A percentile compares a stretch with the other conserved stretches of the same genome.
Evolutionary conservation across 192 early-diverging fungal genomes (phyloP).

Genomic region (Coemansia sp.): DNA sequence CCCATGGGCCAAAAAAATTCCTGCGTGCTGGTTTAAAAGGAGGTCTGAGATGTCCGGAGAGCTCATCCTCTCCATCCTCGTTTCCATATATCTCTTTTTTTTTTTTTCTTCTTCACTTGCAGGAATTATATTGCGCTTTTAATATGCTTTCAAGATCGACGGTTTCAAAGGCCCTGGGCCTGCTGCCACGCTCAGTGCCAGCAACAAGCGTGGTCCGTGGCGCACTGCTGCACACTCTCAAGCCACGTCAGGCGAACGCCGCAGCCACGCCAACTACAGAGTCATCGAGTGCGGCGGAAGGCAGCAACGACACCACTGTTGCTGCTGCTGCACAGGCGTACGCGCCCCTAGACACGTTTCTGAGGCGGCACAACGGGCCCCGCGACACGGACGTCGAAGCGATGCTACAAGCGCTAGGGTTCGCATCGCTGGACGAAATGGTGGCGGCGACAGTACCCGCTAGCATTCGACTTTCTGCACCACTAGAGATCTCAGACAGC

Average conservation of each 20-base stretch:
- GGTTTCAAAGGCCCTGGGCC: slow-evolving; percentile 32
- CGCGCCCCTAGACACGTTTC: slow-evolving; percentile 70
- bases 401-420: slow-evolving; percentile 86
- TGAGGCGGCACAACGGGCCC: slow-evolving; percentile 89
- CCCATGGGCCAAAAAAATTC: too few species aligned
- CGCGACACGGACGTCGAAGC: slow-evolving; percentile 69
- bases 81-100: neutral
- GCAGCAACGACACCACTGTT: neutral
- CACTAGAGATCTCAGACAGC: slow-evolving; percentile 75
- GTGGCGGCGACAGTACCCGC: slow-evolving; percentile 82
- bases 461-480: slow-evolving; percentile 72
- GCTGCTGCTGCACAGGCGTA: slow-evolving; percentile 29
- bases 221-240: slow-evolving; percentile 51
- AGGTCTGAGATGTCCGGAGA: neutral
- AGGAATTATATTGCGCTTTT: neutral
- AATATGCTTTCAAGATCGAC: slow-evolving; percentile 51
- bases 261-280: slow-evolving; percentile 5
- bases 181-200: slow-evolving; percentile 14
- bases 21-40: too few species aligned
- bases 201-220: slow-evolving; percentile 29
- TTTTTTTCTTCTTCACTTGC: neutral
- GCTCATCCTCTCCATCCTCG: neutral
- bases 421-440: slow-evolving; percentile 81
- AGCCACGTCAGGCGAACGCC: slow-evolving; percentile 46
- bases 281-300: neutral